A percentile compares a stretch with the other conserved stretches of the same genome.
Evolutionary conservation across 2,329 filamentous ascomycete genomes (phyloP).

Genomic region (Bipolaris victoriae): DNA sequence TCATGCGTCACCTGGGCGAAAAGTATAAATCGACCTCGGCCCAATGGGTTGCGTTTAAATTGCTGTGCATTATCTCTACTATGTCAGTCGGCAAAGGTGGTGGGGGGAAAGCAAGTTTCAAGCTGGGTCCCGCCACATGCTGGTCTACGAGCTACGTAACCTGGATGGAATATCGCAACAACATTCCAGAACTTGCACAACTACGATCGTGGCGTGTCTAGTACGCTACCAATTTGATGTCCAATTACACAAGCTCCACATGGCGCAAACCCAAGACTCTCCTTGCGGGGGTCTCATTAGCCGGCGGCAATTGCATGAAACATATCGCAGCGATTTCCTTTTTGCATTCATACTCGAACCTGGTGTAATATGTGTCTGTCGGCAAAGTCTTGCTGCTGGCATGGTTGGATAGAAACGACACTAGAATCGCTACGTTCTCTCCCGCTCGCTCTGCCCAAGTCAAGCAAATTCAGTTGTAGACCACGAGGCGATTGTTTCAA

Average conservation of each 20-base stretch:
- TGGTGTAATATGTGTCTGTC: constrained; percentile 15
- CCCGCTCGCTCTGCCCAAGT: not conserved
- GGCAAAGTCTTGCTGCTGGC: not conserved
- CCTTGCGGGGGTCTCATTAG: constrained; percentile 23
- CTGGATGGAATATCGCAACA: not conserved
- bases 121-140: not conserved
- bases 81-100: not conserved
- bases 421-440: not conserved
- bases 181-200: not conserved
- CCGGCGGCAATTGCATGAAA: constrained; percentile 28
- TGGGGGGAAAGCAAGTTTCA: not conserved
- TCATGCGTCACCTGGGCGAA: not conserved
- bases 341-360: constrained; percentile 19
- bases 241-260: constrained; percentile 7
- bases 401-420: too few relatives aligned
- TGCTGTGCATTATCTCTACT: not conserved
- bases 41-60: not conserved
- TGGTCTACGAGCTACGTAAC: not conserved
- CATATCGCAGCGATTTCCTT: constrained; percentile 3
- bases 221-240: constrained; percentile 1
- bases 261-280: constrained; percentile 13
- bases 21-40: not conserved
- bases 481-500: not conserved
- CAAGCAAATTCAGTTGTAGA: not conserved
- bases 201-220: not conserved